phyloP scores from a whole-genome alignment of 306 rosid genomes.

The Coriaria nepalensis region DNA sequence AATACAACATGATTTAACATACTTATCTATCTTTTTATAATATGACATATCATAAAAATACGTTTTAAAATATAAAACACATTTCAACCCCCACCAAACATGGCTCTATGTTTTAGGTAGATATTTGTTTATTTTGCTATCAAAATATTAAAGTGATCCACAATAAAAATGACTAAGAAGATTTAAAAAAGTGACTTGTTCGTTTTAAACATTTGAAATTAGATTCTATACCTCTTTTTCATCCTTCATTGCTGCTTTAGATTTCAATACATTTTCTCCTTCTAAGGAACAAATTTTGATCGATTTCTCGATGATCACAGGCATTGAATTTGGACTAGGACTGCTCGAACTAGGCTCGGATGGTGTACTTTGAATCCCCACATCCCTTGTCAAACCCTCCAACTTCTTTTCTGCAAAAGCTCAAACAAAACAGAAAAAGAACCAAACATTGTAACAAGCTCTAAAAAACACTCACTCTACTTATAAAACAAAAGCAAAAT shows the following conservation, averaged over 20 bases:
- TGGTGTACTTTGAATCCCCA: constrained; percentile 75
- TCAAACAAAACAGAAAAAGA: constrained; percentile 1
- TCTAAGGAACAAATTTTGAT: constrained; percentile 24
- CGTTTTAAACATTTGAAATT: too few species aligned
- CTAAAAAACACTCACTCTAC: constrained; percentile 1
- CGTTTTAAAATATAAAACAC: too few species aligned
- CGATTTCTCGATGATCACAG: constrained; percentile 43
- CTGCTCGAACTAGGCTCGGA: constrained; percentile 42
- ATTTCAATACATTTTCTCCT: constrained; percentile 32
- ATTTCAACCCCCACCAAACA: too few species aligned
- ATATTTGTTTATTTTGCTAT: too few species aligned
- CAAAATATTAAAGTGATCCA: too few species aligned
- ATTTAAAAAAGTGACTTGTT: not conserved
- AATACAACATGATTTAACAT: too few species aligned
- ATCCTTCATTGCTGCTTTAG: constrained; percentile 29
- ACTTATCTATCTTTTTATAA: too few species aligned
- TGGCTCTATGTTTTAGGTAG: constrained; percentile 13
- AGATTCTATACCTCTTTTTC: constrained; percentile 38
- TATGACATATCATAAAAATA: too few species aligned
- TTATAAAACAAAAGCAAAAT: not conserved
- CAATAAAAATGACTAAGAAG: not conserved
- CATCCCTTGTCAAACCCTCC: constrained; percentile 57
- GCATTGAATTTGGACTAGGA: constrained; percentile 48
- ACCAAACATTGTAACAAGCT: not conserved
- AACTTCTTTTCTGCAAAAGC: constrained; percentile 32